A percentile compares a stretch with the other conserved stretches of the same genome.
Conservation (phyloP, 768 basidiomycete genomes). For the Leccinum subgranulosum region DNA sequence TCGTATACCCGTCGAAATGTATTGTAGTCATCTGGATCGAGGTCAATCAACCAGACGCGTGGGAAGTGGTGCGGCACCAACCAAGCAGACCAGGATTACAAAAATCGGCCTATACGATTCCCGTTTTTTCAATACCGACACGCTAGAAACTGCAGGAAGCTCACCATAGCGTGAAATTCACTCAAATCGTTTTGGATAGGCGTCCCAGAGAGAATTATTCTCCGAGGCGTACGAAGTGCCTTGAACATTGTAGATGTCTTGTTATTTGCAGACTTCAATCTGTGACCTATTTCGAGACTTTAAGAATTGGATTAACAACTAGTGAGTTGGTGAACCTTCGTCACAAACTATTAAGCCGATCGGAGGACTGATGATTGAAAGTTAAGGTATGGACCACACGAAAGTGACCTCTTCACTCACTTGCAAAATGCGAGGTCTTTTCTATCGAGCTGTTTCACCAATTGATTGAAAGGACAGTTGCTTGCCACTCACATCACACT, state of each 20-base stretch:
- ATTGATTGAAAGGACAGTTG: neutral
- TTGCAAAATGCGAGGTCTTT: conserved; percentile 60
- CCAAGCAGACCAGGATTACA: conserved; percentile 91
- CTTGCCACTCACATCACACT: conserved; percentile 64
- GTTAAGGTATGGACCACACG: neutral
- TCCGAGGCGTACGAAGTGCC: conserved; percentile 64
- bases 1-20: conserved; percentile 84
- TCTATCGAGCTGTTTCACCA: conserved; percentile 30
- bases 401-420: conserved; percentile 36
- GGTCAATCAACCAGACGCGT: neutral
- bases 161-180: conserved; percentile 96
- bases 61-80: conserved; percentile 25
- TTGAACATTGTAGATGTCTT: conserved; percentile 90
- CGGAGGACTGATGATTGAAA: conserved; percentile 56
- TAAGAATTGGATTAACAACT: neutral
- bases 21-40: conserved; percentile 60
- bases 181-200: conserved; percentile 95
- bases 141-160: conserved; percentile 12
- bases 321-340: conserved; percentile 56
- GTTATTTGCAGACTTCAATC: conserved; percentile 87
- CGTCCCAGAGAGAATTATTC: conserved; percentile 92
- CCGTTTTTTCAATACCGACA: neutral
- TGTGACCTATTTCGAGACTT: conserved; percentile 58
- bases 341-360: conserved; percentile 95
- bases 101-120: conserved; percentile 68